Conservation (phyloP, 2,329 filamentous ascomycete species). For the Taxawa tesnikishii region DNA sequence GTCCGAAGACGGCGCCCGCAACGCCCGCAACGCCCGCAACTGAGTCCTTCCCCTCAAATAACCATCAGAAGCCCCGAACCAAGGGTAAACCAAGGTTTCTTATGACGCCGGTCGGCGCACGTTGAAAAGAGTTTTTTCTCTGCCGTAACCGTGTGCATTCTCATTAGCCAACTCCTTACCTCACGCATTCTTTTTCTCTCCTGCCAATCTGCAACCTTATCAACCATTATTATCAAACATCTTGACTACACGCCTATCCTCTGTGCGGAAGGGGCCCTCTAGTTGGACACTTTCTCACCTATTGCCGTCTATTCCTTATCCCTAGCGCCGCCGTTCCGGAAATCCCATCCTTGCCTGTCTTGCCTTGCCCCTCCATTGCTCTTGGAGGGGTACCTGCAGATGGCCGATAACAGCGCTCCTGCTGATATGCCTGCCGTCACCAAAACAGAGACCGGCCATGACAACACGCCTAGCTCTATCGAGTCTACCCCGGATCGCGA, state of each 20-base stretch:
- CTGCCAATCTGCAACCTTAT: slow-evolving; percentile 11
- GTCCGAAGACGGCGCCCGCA: too few relatives aligned
- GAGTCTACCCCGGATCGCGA: slow-evolving; percentile 36
- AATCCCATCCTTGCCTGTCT: slow-evolving; percentile 15
- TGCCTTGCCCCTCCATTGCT: slow-evolving; percentile 8
- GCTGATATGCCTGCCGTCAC: slow-evolving; percentile 32
- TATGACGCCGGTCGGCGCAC: background rate
- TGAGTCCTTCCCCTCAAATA: too few relatives aligned
- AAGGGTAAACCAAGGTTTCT: too few relatives aligned
- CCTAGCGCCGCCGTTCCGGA: slow-evolving; percentile 7
- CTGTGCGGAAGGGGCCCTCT: too few relatives aligned
- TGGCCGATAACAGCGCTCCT: slow-evolving; percentile 32
- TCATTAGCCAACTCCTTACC: slow-evolving; percentile 37
- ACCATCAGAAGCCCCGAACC: too few relatives aligned
- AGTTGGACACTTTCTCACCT: too few relatives aligned
- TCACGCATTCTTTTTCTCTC: slow-evolving; percentile 27
- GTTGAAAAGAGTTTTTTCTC: background rate
- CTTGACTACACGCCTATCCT: too few relatives aligned
- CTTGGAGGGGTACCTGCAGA: slow-evolving; percentile 32
- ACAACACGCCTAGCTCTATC: slow-evolving; percentile 35
- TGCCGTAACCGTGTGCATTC: slow-evolving; percentile 15
- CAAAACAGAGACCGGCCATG: slow-evolving; percentile 31
- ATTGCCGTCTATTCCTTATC: slow-evolving; percentile 8
- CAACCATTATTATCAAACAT: slow-evolving; percentile 18
- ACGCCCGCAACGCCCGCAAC: too few relatives aligned